Evolutionary conservation across 768 basidiomycete genomes (phyloP).

Genomic region (Phanerodontia chrysosporium): DNA sequence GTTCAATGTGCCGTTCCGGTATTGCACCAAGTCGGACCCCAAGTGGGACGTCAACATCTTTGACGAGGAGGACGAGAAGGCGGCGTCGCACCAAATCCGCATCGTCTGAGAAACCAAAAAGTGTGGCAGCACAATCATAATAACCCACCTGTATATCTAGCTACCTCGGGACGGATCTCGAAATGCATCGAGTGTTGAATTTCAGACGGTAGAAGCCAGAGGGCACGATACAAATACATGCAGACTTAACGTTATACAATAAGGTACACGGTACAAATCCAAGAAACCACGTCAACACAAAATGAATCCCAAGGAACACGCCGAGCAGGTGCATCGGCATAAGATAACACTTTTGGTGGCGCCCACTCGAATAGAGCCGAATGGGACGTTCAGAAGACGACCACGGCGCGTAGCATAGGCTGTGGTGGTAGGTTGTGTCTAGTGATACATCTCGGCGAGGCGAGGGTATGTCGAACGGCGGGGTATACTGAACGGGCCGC

Average conservation of each 20-base stretch:
- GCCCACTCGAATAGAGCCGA: neutral
- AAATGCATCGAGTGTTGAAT: too few species aligned
- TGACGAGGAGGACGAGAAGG: conserved; percentile 53
- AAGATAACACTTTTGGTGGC: too few species aligned
- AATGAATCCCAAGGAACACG: neutral
- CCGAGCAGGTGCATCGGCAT: neutral
- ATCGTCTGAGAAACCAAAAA: conserved; percentile 12
- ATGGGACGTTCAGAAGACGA: neutral
- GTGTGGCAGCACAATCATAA: neutral
- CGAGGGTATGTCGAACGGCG: conserved; percentile 8
- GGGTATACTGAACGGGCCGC: too few species aligned
- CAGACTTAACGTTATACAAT: too few species aligned
- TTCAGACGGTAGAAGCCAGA: too few species aligned
- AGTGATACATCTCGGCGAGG: neutral
- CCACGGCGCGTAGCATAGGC: neutral
- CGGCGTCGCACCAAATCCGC: conserved; percentile 29
- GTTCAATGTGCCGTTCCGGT: conserved; percentile 64
- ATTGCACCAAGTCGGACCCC: conserved; percentile 31
- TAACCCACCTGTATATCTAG: neutral
- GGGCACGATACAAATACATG: too few species aligned
- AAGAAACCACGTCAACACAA: too few species aligned
- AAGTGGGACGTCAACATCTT: conserved; percentile 75
- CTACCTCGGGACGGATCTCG: too few species aligned
- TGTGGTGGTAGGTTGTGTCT: neutral
- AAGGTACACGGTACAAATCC: too few species aligned